Percentiles rank a stretch among this genome's conserved stretches.
Evolutionary conservation across 106 monocot genomes (phyloP).

Genomic region (Dendrobium nobile): DNA sequence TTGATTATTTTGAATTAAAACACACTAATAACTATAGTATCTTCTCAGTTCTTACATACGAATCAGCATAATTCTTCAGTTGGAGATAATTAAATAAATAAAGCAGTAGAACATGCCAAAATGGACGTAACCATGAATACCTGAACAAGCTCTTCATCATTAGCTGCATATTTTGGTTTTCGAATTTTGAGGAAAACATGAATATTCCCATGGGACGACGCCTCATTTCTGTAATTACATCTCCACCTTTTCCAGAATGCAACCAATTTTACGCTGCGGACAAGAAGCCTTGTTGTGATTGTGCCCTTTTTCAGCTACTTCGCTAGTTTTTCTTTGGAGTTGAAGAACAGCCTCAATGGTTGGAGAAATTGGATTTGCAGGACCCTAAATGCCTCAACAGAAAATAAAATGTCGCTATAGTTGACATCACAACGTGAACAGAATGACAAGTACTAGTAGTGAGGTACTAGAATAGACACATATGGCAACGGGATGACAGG

Average conservation of each 20-base stretch:
- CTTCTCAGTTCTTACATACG: neutral
- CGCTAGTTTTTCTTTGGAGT: slow-evolving; percentile 35
- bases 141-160: slow-evolving; percentile 77
- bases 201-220: slow-evolving; percentile 51
- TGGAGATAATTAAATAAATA: neutral
- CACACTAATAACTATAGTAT: neutral
- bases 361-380: slow-evolving; percentile 47
- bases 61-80: neutral
- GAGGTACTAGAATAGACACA: neutral
- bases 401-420: neutral
- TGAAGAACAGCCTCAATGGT: slow-evolving; percentile 65
- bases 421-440: neutral
- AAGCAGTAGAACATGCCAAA: neutral
- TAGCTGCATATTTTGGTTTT: slow-evolving; percentile 55
- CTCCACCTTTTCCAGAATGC: slow-evolving; percentile 66
- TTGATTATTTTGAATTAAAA: neutral
- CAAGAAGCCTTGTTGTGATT: slow-evolving; percentile 59
- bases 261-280: slow-evolving; percentile 74
- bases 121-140: slow-evolving; percentile 11
- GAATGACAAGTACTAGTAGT: neutral
- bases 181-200: slow-evolving; percentile 51
- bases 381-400: slow-evolving; percentile 24
- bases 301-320: slow-evolving; percentile 37
- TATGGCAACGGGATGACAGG: neutral
- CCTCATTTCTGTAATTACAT: slow-evolving; percentile 76